Evolutionary conservation across 176 grass and related monocot species (phyloP), one percentile per base, ranked within the genome.

Genomic region (Oryza meyeriana): DNA sequence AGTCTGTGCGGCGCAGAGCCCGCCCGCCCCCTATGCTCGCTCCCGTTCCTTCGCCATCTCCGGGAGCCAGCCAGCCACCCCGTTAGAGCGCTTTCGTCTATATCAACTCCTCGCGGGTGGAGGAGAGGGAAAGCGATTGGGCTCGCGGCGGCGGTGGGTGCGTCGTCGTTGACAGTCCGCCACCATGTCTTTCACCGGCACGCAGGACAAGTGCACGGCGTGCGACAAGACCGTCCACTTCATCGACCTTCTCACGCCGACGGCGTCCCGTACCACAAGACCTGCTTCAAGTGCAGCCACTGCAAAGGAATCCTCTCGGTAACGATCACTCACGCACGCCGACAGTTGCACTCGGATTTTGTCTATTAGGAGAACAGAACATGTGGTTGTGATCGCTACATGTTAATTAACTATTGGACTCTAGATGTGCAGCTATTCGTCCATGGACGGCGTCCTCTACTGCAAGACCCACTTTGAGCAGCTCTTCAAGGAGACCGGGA

Each of bases 381-480:
- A 55, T 17, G 24, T 24, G 22, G 55, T 59, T 59, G 55, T 59
- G 55, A 25, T 59, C 22, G 55, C 22, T 10, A n/a, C 1, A 59
- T 9, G n/a, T 59, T 25, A 10, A 40, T 69, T 10, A 59, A 40
- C 62, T 79, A 55, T 0, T 10, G 2, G 47, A 17, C 24, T 82
- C 65, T 50, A 98, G 95, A 98, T 98, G 92, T 95, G 90, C 88
- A 98, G 8, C 71, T 98, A 98, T 36, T 99, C 93, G 69, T 99
- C 96, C 81, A 91, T 98, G 95, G 95, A 94, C 44, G 95, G 95
- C 2, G 88, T 95, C 33, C 92, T 98, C 42, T 98, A 98, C 81
- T 98, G 95, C 84, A 98, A 98, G 84, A 89, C 95, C 71, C 95
- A 98, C 68, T 98, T 98, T 75, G 95, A 98, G 92, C 95, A 98